Evolutionary conservation across 306 rosid genomes (phyloP), one percentile per base, ranked within the genome.

Genomic region (Neltuma alba): DNA sequence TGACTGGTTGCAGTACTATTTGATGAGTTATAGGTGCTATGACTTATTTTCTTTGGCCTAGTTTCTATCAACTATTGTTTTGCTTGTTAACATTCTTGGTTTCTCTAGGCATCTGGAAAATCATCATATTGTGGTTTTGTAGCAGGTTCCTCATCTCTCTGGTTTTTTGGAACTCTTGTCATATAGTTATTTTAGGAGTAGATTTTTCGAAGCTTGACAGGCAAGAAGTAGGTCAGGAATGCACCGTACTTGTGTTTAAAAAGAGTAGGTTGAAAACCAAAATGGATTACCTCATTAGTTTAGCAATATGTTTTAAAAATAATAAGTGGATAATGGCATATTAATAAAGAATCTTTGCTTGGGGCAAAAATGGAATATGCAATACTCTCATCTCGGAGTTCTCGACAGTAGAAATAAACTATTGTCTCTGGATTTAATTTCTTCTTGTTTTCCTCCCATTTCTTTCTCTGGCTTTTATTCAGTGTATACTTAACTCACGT

Each of bases 401-500:
- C n/a, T 13, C 13, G 4, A 13, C 2, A 68, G 37, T 74, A 25
- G 23, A 15, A 20, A 28, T 55, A 31, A 65, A 47, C 25, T 41
- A 66, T 72, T 50, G 66, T 60, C 31, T 50, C 58, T 76, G 25
- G 63, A 76, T 75, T 79, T 58, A 80, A 70, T 57, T 82, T 66
- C 66, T 79, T 11, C 48, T 21, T 44, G 28, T 34, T 21, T 67
- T 25, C 74, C 38, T 44, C 36, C 34, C 33, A 31, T 50, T 65
- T 41, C 69, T 80, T 68, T 52, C 80, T 41, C 45, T 72, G n/a
- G 28, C 66, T 30, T 76, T 41, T 31, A 52, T 70, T 84, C 63
- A 52, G 57, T 65, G 58, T 28, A 36, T 45, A 47, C 36, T 75
- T 84, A 75, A 85, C 76, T 83, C 74, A 55, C 61, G 75, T 80